Conservation (phyloP, 192 early-diverging fungal species). For the Radiomyces spectabilis region DNA sequence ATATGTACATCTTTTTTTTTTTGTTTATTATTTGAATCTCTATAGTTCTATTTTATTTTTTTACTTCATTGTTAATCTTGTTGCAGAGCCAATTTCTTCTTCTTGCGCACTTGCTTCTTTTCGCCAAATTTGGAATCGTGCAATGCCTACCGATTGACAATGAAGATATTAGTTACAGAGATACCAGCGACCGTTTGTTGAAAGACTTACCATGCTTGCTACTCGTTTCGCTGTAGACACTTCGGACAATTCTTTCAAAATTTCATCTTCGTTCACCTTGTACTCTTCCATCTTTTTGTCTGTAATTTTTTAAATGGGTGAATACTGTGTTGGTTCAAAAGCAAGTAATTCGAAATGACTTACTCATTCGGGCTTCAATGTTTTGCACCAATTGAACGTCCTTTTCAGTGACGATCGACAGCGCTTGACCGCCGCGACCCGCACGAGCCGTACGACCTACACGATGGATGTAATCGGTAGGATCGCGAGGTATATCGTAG, state of each 20-base stretch:
- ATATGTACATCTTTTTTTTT: no score
- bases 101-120: background rate
- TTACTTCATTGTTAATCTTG: no score
- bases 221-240: conserved; percentile 83
- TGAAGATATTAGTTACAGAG: background rate
- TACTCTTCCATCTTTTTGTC: conserved; percentile 79
- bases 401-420: conserved; percentile 81
- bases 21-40: no score
- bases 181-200: background rate
- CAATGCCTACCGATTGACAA: conserved; percentile 28
- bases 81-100: conserved; percentile 2
- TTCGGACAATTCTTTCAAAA: conserved; percentile 77
- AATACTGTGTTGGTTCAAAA: background rate
- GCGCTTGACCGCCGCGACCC: conserved; percentile 80
- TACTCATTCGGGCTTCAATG: conserved; percentile 81
- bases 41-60: no score
- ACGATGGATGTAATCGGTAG: conserved; percentile 96
- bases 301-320: conserved; percentile 10
- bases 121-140: conserved; percentile 52
- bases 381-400: conserved; percentile 85
- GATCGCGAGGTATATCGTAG: conserved; percentile 90
- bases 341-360: background rate
- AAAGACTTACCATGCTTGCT: conserved; percentile 66
- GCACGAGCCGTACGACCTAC: conserved; percentile 98
- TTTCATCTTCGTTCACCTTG: conserved; percentile 69